Percentiles rank a stretch among this genome's conserved stretches.
phyloP scores from a whole-genome alignment of 495 filamentous ascomycete species.

The Hypoxylon cercidicola region DNA sequence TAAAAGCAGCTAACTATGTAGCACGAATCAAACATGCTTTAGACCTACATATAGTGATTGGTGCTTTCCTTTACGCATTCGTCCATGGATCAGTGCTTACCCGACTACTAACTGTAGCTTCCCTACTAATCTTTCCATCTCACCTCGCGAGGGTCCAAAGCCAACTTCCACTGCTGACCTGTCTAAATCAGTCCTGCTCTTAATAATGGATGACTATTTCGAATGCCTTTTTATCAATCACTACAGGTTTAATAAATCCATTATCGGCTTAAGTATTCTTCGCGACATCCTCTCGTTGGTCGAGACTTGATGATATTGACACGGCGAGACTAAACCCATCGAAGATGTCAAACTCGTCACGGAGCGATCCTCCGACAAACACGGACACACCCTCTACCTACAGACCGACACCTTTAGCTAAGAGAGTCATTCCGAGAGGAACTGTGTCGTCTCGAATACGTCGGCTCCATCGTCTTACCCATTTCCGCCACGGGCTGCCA shows the following conservation, averaged over 20 bases:
- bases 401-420: conserved; percentile 4
- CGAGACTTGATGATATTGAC: neutral
- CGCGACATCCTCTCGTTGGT: conserved; percentile 14
- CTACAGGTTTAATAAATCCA: conserved; percentile 5
- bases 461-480: conserved; percentile 35
- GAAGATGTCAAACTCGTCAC: conserved; percentile 34
- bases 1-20: conserved; percentile 25
- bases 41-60: conserved; percentile 8
- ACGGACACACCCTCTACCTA: neutral
- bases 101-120: conserved; percentile 19
- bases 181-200: neutral
- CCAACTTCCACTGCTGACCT: conserved; percentile 1
- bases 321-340: neutral
- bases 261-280: conserved; percentile 20
- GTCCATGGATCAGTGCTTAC: conserved; percentile 16
- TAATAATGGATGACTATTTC: neutral
- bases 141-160: neutral
- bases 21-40: conserved; percentile 40
- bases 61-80: conserved; percentile 10
- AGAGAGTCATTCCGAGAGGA: conserved; percentile 30
- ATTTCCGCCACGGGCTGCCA: conserved; percentile 20
- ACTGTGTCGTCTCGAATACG: conserved; percentile 36
- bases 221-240: conserved; percentile 8
- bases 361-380: conserved; percentile 25
- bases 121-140: conserved; percentile 14